Evolutionary conservation across 768 basidiomycete species (phyloP).

Genomic region (Infundibulicybe gibba): DNA sequence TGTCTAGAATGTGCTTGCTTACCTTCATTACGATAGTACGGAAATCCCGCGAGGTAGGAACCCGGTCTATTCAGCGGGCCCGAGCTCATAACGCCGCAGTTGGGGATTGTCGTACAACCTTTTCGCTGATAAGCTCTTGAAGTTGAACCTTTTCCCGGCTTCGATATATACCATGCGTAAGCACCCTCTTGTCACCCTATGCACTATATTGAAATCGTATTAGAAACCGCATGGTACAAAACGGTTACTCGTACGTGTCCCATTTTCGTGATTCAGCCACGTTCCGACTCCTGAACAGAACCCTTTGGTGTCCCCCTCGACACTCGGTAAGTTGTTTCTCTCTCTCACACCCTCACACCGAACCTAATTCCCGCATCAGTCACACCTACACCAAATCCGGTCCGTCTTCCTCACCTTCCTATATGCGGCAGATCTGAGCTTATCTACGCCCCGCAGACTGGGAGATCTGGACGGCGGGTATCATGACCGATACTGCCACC

Average conservation of each 20-base stretch:
- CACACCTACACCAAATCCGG: constrained; percentile 58
- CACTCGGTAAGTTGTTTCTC: constrained; percentile 29
- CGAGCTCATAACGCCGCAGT: constrained; percentile 16
- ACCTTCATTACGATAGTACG: constrained; percentile 33
- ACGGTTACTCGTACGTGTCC: constrained; percentile 35
- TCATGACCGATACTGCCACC: constrained; percentile 38
- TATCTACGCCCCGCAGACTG: constrained; percentile 34
- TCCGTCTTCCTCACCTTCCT: constrained; percentile 9
- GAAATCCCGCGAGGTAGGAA: constrained; percentile 41
- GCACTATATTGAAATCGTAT: not conserved
- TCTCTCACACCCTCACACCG: not conserved
- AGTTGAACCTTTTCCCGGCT: constrained; percentile 47
- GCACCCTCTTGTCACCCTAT: constrained; percentile 9
- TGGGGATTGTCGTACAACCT: constrained; percentile 66
- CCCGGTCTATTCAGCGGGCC: not conserved
- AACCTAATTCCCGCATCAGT: constrained; percentile 11
- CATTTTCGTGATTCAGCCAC: not conserved
- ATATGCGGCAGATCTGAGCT: not conserved
- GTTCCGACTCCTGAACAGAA: constrained; percentile 17
- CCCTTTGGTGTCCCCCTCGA: constrained; percentile 46
- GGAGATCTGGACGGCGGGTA: constrained; percentile 55
- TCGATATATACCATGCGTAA: constrained; percentile 45
- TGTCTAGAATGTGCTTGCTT: not conserved
- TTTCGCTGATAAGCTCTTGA: constrained; percentile 55
- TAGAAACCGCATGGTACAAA: constrained; percentile 50